Evolutionary conservation across 148 eudicot species (phyloP).

Genomic region (Rhododendron ferrugineum): DNA sequence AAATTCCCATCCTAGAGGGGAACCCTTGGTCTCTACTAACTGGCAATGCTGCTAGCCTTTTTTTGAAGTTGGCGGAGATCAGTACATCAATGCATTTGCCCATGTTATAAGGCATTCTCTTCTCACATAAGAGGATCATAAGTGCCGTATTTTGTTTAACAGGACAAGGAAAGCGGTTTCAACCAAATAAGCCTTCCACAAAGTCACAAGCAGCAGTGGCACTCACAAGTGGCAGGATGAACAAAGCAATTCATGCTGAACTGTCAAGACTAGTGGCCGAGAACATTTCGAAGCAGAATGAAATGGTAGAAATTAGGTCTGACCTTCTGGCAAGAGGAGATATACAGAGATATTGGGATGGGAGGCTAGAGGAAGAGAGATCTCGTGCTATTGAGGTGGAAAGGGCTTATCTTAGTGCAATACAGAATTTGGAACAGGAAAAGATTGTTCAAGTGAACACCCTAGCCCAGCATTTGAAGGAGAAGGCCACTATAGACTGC

Average conservation of each 20-base stretch:
- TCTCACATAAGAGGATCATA: neutral
- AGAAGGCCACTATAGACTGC: constrained; percentile 81
- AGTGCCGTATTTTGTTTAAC: constrained; percentile 12
- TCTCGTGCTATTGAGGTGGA: constrained; percentile 36
- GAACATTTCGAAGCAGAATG: constrained; percentile 36
- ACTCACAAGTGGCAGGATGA: constrained; percentile 73
- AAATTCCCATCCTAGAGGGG: neutral
- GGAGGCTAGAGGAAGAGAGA: constrained; percentile 55
- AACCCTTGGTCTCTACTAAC: neutral
- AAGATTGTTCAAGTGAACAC: constrained; percentile 45
- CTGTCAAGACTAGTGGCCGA: constrained; percentile 59
- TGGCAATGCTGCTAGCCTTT: neutral
- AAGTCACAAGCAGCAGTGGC: constrained; percentile 91
- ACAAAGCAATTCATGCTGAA: constrained; percentile 50
- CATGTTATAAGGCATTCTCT: neutral
- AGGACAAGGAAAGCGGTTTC: constrained; percentile 83
- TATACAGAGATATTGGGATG: constrained; percentile 56
- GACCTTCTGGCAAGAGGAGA: constrained; percentile 78
- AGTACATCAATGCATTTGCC: neutral
- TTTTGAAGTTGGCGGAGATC: neutral
- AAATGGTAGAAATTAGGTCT: constrained; percentile 49
- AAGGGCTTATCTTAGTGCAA: constrained; percentile 32
- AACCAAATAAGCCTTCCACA: constrained; percentile 81
- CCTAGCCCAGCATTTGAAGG: constrained; percentile 44
- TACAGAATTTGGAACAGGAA: constrained; percentile 51